A percentile compares a stretch with the other conserved stretches of the same genome.
phyloP scores from a whole-genome alignment of 352 stramenopile genomes.

The Globisporangium camurandrum region DNA sequence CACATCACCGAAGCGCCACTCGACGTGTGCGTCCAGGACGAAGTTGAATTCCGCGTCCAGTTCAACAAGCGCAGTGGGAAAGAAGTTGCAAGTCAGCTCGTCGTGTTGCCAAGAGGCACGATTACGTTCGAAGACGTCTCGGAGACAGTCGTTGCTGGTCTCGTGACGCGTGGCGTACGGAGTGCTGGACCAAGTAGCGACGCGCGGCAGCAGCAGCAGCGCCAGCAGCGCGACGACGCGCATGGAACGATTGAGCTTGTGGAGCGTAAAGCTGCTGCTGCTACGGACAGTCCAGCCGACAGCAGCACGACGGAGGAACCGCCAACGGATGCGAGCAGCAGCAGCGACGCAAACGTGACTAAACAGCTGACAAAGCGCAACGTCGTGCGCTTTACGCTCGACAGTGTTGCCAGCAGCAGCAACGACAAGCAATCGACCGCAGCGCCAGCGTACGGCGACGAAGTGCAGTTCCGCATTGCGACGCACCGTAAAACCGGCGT shows the following conservation, averaged over 20 bases:
- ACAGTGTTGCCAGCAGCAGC: conserved; percentile 26
- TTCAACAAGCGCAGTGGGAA: conserved; percentile 68
- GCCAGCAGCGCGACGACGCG: conserved; percentile 9
- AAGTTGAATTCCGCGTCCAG: conserved; percentile 70
- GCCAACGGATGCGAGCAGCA: not conserved
- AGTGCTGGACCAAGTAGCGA: conserved; percentile 17
- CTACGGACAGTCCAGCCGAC: conserved; percentile 4
- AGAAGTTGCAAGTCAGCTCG: conserved; percentile 63
- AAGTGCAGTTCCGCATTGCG: conserved; percentile 67
- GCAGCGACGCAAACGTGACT: not conserved
- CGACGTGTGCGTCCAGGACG: conserved; percentile 59
- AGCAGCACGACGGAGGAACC: not conserved
- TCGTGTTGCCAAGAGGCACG: conserved; percentile 55
- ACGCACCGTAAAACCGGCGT: conserved; percentile 57
- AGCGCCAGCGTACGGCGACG: conserved; percentile 53
- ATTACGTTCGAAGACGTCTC: conserved; percentile 64
- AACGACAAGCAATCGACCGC: not conserved
- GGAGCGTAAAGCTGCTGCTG: conserved; percentile 1
- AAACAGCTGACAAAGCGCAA: conserved; percentile 14
- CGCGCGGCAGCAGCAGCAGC: conserved; percentile 5
- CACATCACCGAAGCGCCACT: conserved; percentile 70
- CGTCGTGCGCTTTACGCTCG: conserved; percentile 46
- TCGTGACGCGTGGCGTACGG: conserved; percentile 63
- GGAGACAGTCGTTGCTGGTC: conserved; percentile 44
- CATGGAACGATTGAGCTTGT: conserved; percentile 12